Evolutionary conservation across 2,329 filamentous ascomycete genomes (phyloP).

Genomic region (Ciborinia camelliae): DNA sequence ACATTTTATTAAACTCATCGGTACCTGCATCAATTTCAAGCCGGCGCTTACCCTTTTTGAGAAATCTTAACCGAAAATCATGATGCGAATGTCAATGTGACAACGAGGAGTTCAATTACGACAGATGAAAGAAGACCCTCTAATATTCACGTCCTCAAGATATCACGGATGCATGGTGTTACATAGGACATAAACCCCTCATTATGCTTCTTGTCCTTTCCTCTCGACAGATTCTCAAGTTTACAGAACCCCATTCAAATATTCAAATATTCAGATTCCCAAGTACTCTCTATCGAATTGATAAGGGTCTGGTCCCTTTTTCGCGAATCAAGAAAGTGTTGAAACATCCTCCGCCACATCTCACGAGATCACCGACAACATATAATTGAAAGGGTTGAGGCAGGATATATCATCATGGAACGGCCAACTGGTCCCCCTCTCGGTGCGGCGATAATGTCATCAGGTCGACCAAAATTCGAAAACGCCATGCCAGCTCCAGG

Average conservation of each 20-base stretch:
- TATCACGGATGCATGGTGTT: conserved; percentile 13
- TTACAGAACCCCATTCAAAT: conserved; percentile 9
- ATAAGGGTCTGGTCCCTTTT: conserved; percentile 20
- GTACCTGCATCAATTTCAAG: conserved; percentile 19
- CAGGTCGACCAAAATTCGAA: conserved; percentile 43
- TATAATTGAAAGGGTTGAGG: not conserved
- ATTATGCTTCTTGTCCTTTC: conserved; percentile 14
- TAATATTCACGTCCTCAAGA: conserved; percentile 6
- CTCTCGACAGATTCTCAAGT: conserved; percentile 5
- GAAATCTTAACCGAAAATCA: conserved; percentile 17
- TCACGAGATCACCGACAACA: conserved; percentile 12
- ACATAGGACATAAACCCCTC: conserved; percentile 9
- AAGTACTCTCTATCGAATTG: conserved; percentile 14
- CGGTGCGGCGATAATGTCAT: conserved; percentile 39
- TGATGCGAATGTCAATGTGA: conserved; percentile 16
- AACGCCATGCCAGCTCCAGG: conserved; percentile 37
- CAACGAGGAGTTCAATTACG: conserved; percentile 8
- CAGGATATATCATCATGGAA: conserved; percentile 33
- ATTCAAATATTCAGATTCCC: not conserved
- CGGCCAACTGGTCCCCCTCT: conserved; percentile 35
- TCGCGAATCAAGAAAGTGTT: conserved; percentile 17
- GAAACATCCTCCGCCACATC: conserved; percentile 16
- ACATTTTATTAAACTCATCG: conserved; percentile 19
- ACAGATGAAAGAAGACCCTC: conserved; percentile 1
- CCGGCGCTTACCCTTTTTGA: conserved; percentile 13